phyloP scores from a whole-genome alignment of 441 rosid species.

The Euphorbia schlechtendalii region DNA sequence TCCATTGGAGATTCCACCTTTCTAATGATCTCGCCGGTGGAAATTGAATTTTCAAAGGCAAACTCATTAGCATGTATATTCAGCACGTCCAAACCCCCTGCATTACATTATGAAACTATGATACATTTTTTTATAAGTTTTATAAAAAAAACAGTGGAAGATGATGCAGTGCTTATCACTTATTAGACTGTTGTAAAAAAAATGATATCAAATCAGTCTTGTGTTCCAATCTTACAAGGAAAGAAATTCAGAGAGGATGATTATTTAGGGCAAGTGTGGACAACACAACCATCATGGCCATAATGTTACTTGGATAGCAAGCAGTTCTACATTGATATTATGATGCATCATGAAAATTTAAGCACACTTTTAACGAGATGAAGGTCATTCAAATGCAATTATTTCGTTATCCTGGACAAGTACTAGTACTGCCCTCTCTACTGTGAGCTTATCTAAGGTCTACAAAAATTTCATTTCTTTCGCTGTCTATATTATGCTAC shows the following conservation, averaged over 20 bases:
- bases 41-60: constrained; percentile 49
- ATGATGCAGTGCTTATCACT: neutral
- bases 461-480: too few relatives aligned
- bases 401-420: too few relatives aligned
- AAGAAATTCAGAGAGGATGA: neutral
- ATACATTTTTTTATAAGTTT: neutral
- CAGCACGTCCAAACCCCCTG: constrained; percentile 56
- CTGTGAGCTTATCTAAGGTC: too few relatives aligned
- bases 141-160: neutral
- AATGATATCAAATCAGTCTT: neutral
- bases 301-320: too few relatives aligned
- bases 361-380: too few relatives aligned
- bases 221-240: neutral
- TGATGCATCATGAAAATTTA: too few relatives aligned
- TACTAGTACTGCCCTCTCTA: too few relatives aligned
- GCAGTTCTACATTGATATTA: too few relatives aligned
- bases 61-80: constrained; percentile 80
- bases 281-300: neutral
- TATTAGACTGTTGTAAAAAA: too few relatives aligned
- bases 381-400: too few relatives aligned
- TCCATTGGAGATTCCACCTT: constrained; percentile 69
- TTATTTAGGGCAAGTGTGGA: neutral
- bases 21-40: constrained; percentile 64
- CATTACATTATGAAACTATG: too few relatives aligned
- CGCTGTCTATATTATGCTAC: neutral